A percentile compares a stretch with the other conserved stretches of the same genome.
Conservation (phyloP, 2,329 filamentous ascomycete genomes). For the Hortaea werneckii region DNA sequence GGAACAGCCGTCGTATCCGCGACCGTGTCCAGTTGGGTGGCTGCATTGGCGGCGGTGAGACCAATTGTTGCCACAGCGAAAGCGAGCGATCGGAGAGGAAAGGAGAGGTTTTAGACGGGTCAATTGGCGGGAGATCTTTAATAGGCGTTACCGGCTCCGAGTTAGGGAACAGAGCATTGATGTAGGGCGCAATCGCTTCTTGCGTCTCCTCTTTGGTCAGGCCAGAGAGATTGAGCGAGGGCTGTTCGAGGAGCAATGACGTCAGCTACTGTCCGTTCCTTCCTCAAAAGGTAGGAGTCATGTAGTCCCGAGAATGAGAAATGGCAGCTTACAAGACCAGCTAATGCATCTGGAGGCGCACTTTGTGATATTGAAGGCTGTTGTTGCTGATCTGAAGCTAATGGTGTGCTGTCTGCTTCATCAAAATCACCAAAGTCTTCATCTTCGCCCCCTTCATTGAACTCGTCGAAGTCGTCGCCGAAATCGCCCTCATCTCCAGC, state of each 20-base stretch:
- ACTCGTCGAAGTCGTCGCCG: slow-evolving; percentile 60
- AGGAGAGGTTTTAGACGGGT: slow-evolving; percentile 36
- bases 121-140: slow-evolving; percentile 17
- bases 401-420: slow-evolving; percentile 28
- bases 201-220: slow-evolving; percentile 46
- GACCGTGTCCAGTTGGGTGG: slow-evolving; percentile 97
- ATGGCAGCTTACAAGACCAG: slow-evolving; percentile 38
- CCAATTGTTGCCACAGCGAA: slow-evolving; percentile 91
- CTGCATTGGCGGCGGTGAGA: slow-evolving; percentile 85
- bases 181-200: slow-evolving; percentile 53
- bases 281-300: no score
- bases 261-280: no score
- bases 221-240: slow-evolving; percentile 17
- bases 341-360: slow-evolving; percentile 23
- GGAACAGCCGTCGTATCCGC: slow-evolving; percentile 84
- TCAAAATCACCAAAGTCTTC: slow-evolving; percentile 46
- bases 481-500: slow-evolving; percentile 59
- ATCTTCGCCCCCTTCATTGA: slow-evolving; percentile 39
- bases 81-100: slow-evolving; percentile 79
- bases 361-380: slow-evolving; percentile 17
- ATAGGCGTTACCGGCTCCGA: slow-evolving; percentile 28
- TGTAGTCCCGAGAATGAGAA: no score
- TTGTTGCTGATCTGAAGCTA: slow-evolving; percentile 29
- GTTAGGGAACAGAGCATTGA: slow-evolving; percentile 56
- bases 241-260: slow-evolving; percentile 8